These are phyloP conservation scores for Spergularia azorica DNA, from an alignment of 179 eudicot genomes.

Conservation along the genomic window DNA sequence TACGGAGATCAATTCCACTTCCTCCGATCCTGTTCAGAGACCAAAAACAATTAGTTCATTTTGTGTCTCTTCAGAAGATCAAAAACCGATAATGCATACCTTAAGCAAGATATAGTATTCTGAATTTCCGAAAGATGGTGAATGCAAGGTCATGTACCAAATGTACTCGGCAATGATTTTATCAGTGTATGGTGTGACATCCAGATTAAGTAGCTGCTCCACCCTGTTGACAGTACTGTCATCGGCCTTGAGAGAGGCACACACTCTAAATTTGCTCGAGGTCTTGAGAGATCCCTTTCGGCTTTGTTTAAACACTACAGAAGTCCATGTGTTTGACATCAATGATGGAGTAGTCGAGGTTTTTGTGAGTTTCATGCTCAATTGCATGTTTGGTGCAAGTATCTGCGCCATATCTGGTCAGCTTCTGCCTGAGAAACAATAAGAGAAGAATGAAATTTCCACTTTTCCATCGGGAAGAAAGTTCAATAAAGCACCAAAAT, in stretches of 20 bases:
- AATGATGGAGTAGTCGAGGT: constrained; percentile 48
- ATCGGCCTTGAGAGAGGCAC: constrained; percentile 53
- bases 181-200: constrained; percentile 54
- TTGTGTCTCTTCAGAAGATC: background rate
- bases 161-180: constrained; percentile 53
- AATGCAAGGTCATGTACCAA: constrained; percentile 28
- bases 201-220: constrained; percentile 83
- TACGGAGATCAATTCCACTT: constrained; percentile 60
- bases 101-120: constrained; percentile 50
- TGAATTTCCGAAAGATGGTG: background rate
- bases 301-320: constrained; percentile 61
- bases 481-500: background rate
- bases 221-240: constrained; percentile 69
- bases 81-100: background rate
- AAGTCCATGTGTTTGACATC: constrained; percentile 68
- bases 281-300: constrained; percentile 55
- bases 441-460: background rate
- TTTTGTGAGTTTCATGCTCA: constrained; percentile 65
- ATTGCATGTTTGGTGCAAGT: constrained; percentile 86
- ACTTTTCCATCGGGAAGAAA: background rate
- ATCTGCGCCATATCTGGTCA: constrained; percentile 77
- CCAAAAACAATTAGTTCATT: background rate
- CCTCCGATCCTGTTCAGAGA: constrained; percentile 57
- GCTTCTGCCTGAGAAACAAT: constrained; percentile 25
- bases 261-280: constrained; percentile 57